Evolutionary conservation across 2,329 filamentous ascomycete species (phyloP).

Genomic region (Ampelomyces quisqualis): DNA sequence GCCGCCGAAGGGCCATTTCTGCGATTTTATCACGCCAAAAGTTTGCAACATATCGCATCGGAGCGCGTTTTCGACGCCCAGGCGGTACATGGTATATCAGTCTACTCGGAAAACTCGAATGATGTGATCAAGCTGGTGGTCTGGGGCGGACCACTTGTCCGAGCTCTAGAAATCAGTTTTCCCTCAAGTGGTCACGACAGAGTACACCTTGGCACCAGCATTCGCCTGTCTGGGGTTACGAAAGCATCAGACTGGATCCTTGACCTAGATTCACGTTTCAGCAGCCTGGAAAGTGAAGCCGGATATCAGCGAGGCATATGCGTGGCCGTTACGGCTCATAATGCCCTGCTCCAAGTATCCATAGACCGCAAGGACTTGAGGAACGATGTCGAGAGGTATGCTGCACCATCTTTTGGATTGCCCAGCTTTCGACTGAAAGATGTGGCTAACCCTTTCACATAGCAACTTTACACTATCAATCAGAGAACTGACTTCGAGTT

Average conservation of each 20-base stretch:
- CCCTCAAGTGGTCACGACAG: constrained; percentile 26
- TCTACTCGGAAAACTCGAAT: constrained; percentile 34
- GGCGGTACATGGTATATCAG: constrained; percentile 70
- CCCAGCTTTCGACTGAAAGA: neutral
- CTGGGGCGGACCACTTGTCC: constrained; percentile 52
- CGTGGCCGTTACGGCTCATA: constrained; percentile 74
- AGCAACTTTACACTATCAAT: constrained; percentile 38
- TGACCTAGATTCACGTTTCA: constrained; percentile 27
- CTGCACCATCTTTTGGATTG: neutral
- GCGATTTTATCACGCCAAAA: constrained; percentile 39
- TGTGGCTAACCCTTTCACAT: constrained; percentile 3
- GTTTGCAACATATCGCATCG: constrained; percentile 26
- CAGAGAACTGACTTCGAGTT: constrained; percentile 60
- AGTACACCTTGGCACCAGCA: constrained; percentile 13
- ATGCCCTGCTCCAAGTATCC: constrained; percentile 65
- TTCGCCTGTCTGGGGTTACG: constrained; percentile 21
- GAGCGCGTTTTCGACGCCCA: constrained; percentile 65
- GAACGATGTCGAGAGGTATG: constrained; percentile 10
- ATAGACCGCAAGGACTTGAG: constrained; percentile 13
- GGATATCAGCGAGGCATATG: constrained; percentile 12
- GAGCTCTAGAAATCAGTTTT: constrained; percentile 38
- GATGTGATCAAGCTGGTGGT: constrained; percentile 31
- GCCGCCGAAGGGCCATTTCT: constrained; percentile 49
- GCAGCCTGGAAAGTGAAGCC: constrained; percentile 8
- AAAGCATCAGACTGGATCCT: constrained; percentile 44